These are phyloP conservation scores for Rugiboletus extremiorientalis DNA, from an alignment of 1,284 basidiomycete species.

Conservation along the genomic window DNA sequence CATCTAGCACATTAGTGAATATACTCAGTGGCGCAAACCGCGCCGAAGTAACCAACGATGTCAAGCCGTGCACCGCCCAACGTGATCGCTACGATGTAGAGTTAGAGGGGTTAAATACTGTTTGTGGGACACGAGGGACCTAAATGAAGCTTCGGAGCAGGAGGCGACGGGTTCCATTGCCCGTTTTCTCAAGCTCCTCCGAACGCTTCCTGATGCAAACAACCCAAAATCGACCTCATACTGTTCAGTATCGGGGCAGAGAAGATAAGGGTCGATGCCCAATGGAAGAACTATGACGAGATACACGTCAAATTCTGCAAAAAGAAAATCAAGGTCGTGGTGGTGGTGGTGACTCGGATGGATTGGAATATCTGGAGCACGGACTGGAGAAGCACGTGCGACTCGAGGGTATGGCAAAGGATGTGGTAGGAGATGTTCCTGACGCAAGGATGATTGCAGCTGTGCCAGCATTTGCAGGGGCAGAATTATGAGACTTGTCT, in stretches of 20 bases:
- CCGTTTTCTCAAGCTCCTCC: conserved; percentile 8
- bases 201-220: conserved; percentile 4
- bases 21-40: conserved; percentile 7
- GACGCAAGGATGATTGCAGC: conserved; percentile 11
- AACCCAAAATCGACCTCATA: conserved; percentile 11
- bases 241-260: conserved; percentile 15
- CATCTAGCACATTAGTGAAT: conserved; percentile 22
- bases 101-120: background rate
- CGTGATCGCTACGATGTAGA: background rate
- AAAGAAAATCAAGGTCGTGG: conserved; percentile 12
- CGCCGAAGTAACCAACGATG: conserved; percentile 13
- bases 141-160: conserved; percentile 9
- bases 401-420: background rate
- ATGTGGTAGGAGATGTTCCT: background rate
- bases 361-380: conserved; percentile 30
- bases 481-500: conserved; percentile 3
- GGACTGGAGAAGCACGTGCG: conserved; percentile 35
- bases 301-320: conserved; percentile 17
- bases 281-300: conserved; percentile 16
- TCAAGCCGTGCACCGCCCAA: conserved; percentile 10
- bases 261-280: conserved; percentile 12
- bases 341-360: conserved; percentile 38
- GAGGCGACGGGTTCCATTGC: background rate
- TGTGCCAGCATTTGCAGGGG: conserved; percentile 9
- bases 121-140: conserved; percentile 20